Evolutionary conservation across 2,329 filamentous ascomycete genomes (phyloP).

Genomic region (Microthyrium microscopicum): DNA sequence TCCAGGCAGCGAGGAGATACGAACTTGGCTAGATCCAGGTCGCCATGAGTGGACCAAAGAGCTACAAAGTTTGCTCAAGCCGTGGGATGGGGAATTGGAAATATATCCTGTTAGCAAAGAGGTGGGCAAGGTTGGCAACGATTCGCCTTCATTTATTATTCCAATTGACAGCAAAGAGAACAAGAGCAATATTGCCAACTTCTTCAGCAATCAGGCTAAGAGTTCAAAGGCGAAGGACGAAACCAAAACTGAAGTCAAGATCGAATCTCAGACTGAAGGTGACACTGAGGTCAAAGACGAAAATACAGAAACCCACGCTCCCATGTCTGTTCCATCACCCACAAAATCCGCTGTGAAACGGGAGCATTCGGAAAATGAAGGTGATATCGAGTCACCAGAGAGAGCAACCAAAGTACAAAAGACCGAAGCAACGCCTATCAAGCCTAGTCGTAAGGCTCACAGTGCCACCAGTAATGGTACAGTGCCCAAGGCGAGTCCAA

Average conservation of each 20-base stretch:
- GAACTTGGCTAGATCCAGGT: constrained; percentile 61
- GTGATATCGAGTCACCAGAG: constrained; percentile 16
- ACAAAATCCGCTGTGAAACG: constrained; percentile 27
- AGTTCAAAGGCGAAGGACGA: constrained; percentile 18
- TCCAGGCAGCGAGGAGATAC: constrained; percentile 51
- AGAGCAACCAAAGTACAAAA: constrained; percentile 7
- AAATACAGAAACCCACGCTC: constrained; percentile 24
- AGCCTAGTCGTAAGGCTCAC: constrained; percentile 27
- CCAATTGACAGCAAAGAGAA: constrained; percentile 75
- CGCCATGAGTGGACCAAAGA: constrained; percentile 59
- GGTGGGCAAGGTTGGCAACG: constrained; percentile 87
- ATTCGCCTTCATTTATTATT: constrained; percentile 67
- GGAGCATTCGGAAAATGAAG: constrained; percentile 24
- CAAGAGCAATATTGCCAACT: constrained; percentile 86
- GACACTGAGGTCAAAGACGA: constrained; percentile 18
- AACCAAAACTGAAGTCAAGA: constrained; percentile 12
- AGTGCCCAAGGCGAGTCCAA: constrained; percentile 27
- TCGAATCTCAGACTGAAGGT: constrained; percentile 12
- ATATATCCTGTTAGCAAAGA: constrained; percentile 76
- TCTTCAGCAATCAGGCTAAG: constrained; percentile 51
- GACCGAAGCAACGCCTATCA: constrained; percentile 9
- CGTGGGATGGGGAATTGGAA: constrained; percentile 63
- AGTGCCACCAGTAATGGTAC: constrained; percentile 41
- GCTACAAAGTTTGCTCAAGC: constrained; percentile 62
- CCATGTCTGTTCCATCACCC: constrained; percentile 31